phyloP scores from a whole-genome alignment of 2,329 filamentous ascomycete genomes.

The Huntiella savannae region DNA sequence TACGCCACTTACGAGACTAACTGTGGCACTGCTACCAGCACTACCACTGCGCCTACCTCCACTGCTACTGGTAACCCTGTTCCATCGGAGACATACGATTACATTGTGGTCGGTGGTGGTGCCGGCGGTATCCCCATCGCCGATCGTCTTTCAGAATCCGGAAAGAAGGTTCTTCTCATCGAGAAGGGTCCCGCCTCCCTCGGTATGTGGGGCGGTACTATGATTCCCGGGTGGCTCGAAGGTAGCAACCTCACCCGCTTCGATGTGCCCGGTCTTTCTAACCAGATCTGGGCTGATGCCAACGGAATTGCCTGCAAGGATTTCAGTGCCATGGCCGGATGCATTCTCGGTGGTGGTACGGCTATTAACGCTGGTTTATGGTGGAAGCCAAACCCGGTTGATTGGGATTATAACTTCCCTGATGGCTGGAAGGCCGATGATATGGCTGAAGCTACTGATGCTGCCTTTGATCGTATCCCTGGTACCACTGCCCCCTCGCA shows the following conservation, averaged over 20 bases:
- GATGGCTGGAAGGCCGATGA: conserved; percentile 49
- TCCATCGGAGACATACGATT: conserved; percentile 25
- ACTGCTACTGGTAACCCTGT: conserved; percentile 1
- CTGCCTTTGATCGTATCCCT: conserved; percentile 50
- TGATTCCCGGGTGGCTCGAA: conserved; percentile 41
- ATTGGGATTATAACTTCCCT: conserved; percentile 59
- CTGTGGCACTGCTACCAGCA: conserved; percentile 12
- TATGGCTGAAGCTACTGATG: conserved; percentile 36
- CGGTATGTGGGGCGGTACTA: conserved; percentile 42
- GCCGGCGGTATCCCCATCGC: conserved; percentile 41
- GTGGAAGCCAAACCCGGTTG: conserved; percentile 42
- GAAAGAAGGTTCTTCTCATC: conserved; percentile 44
- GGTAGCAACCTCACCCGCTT: conserved; percentile 47
- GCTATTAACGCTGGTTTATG: conserved; percentile 50
- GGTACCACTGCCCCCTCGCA: conserved; percentile 46
- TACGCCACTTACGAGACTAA: neutral
- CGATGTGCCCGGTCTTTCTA: conserved; percentile 52
- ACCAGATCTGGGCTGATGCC: conserved; percentile 48
- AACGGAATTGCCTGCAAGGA: conserved; percentile 47
- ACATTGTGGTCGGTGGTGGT: conserved; percentile 45
- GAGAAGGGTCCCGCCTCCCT: conserved; percentile 43
- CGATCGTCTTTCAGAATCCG: conserved; percentile 36
- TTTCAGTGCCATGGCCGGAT: conserved; percentile 55
- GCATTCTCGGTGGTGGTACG: conserved; percentile 48
- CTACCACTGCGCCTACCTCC: conserved; percentile 17